phyloP scores from a whole-genome alignment of 805 yeast genomes.

The Pichia phayaonensis region DNA sequence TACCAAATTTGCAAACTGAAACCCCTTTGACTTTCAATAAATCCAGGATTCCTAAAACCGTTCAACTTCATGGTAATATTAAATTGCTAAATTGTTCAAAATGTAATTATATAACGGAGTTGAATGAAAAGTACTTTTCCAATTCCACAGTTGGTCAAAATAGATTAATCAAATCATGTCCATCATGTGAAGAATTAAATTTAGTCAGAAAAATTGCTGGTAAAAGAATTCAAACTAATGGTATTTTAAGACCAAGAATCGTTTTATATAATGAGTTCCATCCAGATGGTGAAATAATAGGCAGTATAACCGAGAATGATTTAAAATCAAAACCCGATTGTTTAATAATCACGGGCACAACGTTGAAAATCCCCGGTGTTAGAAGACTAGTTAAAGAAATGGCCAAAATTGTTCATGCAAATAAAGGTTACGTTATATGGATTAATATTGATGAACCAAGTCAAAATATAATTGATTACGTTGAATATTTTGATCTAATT shows the following conservation, averaged over 20 bases:
- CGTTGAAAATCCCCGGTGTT: constrained; percentile 74
- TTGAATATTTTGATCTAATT: constrained; percentile 48
- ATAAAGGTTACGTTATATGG: constrained; percentile 56
- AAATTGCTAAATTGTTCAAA: constrained; percentile 68
- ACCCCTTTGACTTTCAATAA: constrained; percentile 37
- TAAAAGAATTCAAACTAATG: constrained; percentile 55
- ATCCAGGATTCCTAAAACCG: constrained; percentile 39
- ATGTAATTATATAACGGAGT: constrained; percentile 50
- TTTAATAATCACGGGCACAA: constrained; percentile 75
- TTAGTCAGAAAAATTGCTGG: constrained; percentile 51
- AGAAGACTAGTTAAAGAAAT: constrained; percentile 53
- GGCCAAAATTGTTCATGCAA: constrained; percentile 47
- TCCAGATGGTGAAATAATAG: constrained; percentile 85
- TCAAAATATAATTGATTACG: constrained; percentile 39
- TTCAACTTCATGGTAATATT: constrained; percentile 83
- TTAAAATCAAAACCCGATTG: constrained; percentile 64
- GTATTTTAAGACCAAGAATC: constrained; percentile 56
- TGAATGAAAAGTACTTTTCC: constrained; percentile 46
- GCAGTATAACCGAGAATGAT: constrained; percentile 64
- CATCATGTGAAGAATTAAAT: constrained; percentile 56
- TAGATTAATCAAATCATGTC: constrained; percentile 46
- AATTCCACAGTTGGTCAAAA: constrained; percentile 12
- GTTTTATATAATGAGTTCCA: constrained; percentile 69
- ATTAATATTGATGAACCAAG: constrained; percentile 50
- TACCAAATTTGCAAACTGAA: constrained; percentile 40